Evolutionary conservation across 805 yeast species (phyloP), one percentile per base, ranked within the genome.

Genomic region (Teunomyces aglyptinius): DNA sequence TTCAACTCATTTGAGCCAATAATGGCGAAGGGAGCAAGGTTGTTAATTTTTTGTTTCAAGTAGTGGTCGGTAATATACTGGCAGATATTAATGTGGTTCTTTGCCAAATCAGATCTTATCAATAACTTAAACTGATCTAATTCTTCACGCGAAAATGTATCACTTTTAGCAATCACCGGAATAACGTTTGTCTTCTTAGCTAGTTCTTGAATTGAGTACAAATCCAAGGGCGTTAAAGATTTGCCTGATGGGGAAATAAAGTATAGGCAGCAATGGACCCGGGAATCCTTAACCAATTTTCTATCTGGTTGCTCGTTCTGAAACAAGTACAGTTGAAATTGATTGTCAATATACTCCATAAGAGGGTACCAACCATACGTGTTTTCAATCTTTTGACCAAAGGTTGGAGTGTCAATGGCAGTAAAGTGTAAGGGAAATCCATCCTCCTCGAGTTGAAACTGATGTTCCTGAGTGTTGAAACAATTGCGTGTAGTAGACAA

Each of bases 221-320:
- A 56, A 52, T 72, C 76, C 38, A 69, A 57, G 1, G 67, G 63
- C 16, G 61, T 55, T 47, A 72, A 52, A n/a, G 38, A 15, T 5
- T 26, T 38, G 34, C 83, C 81, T 4, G 83, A 74, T 0, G 96
- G 92, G 5, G 81, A 76, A 45, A 92, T 73, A 61, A 92, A 87
- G 69, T 89, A 92, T 38, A 92, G 64, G 61, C 97, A 89, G 29
- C 83, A 87, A 69, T 92, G 96, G 33, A 92, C 84, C 46, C 96
- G 76, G 53, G 77, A 68, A 59, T 91, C 96, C 10, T 59, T 55
- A 47, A 73, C 41, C 4, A 49, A 43, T 2, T 39, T 22, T 36
- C 76, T 53, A n/a, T 54, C 46, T 0, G 72, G 57, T 67, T 64
- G 50, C 61, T 81, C 87, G 57, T 86, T 89, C 68, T 88, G 96